These are phyloP conservation scores for Neurospora terricola DNA, from an alignment of 495 filamentous ascomycete species.

Conservation along the genomic window DNA sequence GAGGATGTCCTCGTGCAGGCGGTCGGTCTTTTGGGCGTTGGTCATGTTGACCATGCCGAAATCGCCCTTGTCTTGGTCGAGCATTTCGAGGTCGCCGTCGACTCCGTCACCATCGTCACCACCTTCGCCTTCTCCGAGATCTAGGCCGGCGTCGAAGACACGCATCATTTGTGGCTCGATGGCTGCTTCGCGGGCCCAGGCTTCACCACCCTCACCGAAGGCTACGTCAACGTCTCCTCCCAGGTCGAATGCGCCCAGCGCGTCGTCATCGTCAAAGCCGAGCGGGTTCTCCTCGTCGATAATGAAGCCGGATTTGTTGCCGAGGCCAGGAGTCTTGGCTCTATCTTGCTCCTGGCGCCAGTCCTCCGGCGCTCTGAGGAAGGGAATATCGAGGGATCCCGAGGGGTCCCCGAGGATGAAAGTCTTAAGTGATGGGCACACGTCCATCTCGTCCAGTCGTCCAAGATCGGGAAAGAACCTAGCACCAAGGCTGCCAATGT, in stretches of 20 bases:
- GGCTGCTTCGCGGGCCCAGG: constrained; percentile 59
- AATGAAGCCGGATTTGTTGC: constrained; percentile 69
- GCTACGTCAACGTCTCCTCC: neutral
- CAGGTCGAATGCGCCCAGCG: constrained; percentile 66
- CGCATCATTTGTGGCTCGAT: constrained; percentile 54
- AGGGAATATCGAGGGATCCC: constrained; percentile 80
- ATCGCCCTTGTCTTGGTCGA: constrained; percentile 48
- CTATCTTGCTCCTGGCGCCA: constrained; percentile 60
- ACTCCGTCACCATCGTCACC: constrained; percentile 53
- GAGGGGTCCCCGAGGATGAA: constrained; percentile 81
- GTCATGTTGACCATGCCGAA: constrained; percentile 61
- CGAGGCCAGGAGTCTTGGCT: constrained; percentile 40
- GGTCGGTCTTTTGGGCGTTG: constrained; percentile 46
- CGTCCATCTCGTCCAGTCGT: constrained; percentile 71
- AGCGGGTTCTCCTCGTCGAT: constrained; percentile 68
- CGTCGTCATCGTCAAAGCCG: constrained; percentile 79
- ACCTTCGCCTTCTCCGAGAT: constrained; percentile 38
- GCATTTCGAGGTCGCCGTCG: constrained; percentile 32
- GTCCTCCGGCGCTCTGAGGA: constrained; percentile 82
- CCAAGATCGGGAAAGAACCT: constrained; percentile 84
- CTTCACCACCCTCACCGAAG: neutral
- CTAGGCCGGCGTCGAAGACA: constrained; percentile 44
- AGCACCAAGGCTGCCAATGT: constrained; percentile 58
- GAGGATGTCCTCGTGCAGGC: constrained; percentile 82
- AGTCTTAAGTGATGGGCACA: constrained; percentile 89